These are phyloP conservation scores for Hanseniaspora pseudoguilliermondii DNA, from an alignment of 805 yeast species.

Conservation along the genomic window DNA sequence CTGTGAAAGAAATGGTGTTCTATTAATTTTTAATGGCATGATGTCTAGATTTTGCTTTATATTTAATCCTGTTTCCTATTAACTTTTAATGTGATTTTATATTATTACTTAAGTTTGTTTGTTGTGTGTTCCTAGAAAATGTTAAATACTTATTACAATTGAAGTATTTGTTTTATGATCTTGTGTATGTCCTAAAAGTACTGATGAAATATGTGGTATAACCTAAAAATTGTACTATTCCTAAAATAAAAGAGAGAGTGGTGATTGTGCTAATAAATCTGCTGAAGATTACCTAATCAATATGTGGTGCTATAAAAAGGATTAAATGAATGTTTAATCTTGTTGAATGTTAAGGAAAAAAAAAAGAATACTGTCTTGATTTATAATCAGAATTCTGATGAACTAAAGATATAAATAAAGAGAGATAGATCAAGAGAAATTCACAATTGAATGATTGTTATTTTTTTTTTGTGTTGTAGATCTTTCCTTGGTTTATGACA, in stretches of 20 bases:
- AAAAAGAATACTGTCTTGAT: too few species aligned
- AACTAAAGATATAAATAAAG: too few species aligned
- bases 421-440: background rate
- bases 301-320: background rate
- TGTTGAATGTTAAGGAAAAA: background rate
- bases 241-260: background rate
- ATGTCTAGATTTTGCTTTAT: too few species aligned
- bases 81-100: too few species aligned
- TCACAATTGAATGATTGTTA: background rate
- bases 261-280: background rate
- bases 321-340: background rate
- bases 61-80: background rate
- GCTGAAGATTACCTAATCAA: background rate
- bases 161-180: background rate
- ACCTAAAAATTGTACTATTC: background rate
- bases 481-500: background rate
- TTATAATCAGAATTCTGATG: too few species aligned
- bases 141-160: background rate
- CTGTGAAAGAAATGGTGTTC: constrained; percentile 27
- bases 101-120: background rate
- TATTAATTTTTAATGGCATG: constrained; percentile 3
- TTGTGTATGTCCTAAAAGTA: background rate
- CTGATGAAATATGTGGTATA: background rate
- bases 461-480: background rate
- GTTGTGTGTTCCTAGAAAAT: background rate